A percentile compares a stretch with the other conserved stretches of the same genome.
Evolutionary conservation across 805 yeast genomes (phyloP).

Genomic region (Metschnikowia santaceciliae): DNA sequence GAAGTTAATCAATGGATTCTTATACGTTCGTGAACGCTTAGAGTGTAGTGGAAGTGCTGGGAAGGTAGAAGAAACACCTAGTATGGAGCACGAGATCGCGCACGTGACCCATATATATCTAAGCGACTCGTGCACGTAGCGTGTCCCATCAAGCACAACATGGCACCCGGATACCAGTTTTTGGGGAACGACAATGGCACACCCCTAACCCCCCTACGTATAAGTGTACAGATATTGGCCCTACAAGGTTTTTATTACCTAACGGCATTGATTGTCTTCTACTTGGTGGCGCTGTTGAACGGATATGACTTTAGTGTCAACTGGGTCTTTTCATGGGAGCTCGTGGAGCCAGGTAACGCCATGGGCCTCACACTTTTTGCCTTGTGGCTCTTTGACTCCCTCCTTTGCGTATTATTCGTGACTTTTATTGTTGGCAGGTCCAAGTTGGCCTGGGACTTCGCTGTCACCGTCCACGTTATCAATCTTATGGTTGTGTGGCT

Average conservation of each 20-base stretch:
- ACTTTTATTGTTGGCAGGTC: constrained; percentile 88
- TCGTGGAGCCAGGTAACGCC: constrained; percentile 68
- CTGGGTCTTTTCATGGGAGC: constrained; percentile 81
- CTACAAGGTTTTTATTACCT: constrained; percentile 76
- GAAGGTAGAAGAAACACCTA: background rate
- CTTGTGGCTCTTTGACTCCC: constrained; percentile 80
- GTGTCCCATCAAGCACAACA: background rate
- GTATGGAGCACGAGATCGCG: no score
- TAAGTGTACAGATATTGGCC: constrained; percentile 61
- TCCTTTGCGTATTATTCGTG: constrained; percentile 78
- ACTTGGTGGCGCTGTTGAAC: constrained; percentile 58
- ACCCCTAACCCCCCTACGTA: constrained; percentile 13
- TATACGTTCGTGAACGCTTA: background rate
- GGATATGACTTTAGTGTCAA: constrained; percentile 66
- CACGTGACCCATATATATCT: background rate
- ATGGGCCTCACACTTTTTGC: constrained; percentile 71
- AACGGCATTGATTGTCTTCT: constrained; percentile 65
- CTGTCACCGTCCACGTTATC: constrained; percentile 83
- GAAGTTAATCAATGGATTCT: background rate
- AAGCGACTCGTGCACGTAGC: background rate
- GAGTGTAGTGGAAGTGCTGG: background rate
- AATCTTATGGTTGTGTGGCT: constrained; percentile 68
- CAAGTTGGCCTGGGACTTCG: constrained; percentile 94
- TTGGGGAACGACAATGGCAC: constrained; percentile 9
- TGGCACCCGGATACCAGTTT: constrained; percentile 8